Evolutionary conservation across 2,329 filamentous ascomycete genomes (phyloP).

Genomic region (Exserohilum turcica): DNA sequence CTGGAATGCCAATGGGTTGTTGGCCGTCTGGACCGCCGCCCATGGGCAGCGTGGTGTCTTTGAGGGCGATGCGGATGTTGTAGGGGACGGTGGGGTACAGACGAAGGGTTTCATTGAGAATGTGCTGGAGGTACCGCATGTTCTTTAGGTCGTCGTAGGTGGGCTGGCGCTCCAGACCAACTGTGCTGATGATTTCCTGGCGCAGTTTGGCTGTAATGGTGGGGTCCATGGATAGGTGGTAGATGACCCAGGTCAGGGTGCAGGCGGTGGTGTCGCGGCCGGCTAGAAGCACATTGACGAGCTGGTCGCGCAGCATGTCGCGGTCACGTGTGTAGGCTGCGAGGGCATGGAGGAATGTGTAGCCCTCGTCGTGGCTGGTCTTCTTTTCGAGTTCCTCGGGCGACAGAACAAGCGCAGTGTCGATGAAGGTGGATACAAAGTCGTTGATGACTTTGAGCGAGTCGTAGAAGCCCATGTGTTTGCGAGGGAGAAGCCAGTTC

Average conservation of each 20-base stretch:
- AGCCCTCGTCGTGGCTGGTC: slow-evolving; percentile 71
- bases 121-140: slow-evolving; percentile 72
- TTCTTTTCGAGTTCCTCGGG: slow-evolving; percentile 74
- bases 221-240: slow-evolving; percentile 77
- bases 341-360: slow-evolving; percentile 87
- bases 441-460: slow-evolving; percentile 72
- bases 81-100: slow-evolving; percentile 58
- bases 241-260: slow-evolving; percentile 80
- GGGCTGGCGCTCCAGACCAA: slow-evolving; percentile 65
- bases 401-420: slow-evolving; percentile 70
- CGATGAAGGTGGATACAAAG: slow-evolving; percentile 80
- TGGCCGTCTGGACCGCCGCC: slow-evolving; percentile 55
- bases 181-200: slow-evolving; percentile 68
- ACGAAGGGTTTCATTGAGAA: slow-evolving; percentile 49
- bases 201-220: slow-evolving; percentile 70
- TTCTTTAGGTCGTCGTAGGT: slow-evolving; percentile 82
- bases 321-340: slow-evolving; percentile 74
- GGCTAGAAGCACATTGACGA: slow-evolving; percentile 74
- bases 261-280: slow-evolving; percentile 86
- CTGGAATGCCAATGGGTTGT: slow-evolving; percentile 52
- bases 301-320: slow-evolving; percentile 78
- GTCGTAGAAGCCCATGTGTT: slow-evolving; percentile 63
- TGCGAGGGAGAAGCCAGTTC: slow-evolving; percentile 65
- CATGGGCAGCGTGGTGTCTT: slow-evolving; percentile 56
- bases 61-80: slow-evolving; percentile 55